A percentile compares a stretch with the other conserved stretches of the same genome.
These are phyloP conservation scores for Syncephalastrum monosporum DNA, from an alignment of 371 early-diverging fungal genomes.

Conservation along the genomic window DNA sequence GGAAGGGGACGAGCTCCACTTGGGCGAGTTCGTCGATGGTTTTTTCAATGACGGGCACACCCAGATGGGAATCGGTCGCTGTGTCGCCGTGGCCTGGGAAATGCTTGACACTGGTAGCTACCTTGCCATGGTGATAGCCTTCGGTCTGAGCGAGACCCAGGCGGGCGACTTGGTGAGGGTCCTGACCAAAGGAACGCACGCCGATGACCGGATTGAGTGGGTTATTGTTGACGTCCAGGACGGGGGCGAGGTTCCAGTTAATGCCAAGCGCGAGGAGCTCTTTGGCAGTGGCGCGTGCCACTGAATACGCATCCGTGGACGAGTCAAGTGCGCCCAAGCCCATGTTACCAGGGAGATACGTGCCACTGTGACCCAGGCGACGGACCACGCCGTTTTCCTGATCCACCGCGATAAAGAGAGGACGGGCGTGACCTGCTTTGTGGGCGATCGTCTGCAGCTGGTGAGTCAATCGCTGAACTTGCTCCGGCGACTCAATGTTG, in stretches of 20 bases:
- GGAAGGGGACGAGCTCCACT: constrained; percentile 43
- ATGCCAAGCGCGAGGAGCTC: constrained; percentile 42
- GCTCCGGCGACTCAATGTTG: constrained; percentile 41
- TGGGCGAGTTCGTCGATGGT: constrained; percentile 30
- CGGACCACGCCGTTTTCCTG: constrained; percentile 55
- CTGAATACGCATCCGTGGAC: constrained; percentile 26
- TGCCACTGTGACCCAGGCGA: constrained; percentile 37
- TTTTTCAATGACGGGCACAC: constrained; percentile 50
- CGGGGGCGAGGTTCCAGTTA: constrained; percentile 52
- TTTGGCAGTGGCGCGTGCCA: constrained; percentile 33
- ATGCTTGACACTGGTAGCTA: constrained; percentile 45
- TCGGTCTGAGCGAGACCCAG: constrained; percentile 40
- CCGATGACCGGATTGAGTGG: constrained; percentile 53
- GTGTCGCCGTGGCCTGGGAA: constrained; percentile 60
- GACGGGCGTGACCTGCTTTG: constrained; percentile 40
- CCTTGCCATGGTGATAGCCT: constrained; percentile 33
- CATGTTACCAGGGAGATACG: constrained; percentile 50
- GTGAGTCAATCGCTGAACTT: constrained; percentile 28
- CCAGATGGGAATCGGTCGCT: constrained; percentile 48
- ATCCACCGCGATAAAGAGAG: constrained; percentile 46
- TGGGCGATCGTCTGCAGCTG: constrained; percentile 36
- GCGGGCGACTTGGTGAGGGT: constrained; percentile 32
- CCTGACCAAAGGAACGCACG: constrained; percentile 44
- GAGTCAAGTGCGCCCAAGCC: constrained; percentile 41
- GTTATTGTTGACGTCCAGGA: constrained; percentile 50